phyloP scores from a whole-genome alignment of 257 asterid genomes.

The Ehretia macrophylla region DNA sequence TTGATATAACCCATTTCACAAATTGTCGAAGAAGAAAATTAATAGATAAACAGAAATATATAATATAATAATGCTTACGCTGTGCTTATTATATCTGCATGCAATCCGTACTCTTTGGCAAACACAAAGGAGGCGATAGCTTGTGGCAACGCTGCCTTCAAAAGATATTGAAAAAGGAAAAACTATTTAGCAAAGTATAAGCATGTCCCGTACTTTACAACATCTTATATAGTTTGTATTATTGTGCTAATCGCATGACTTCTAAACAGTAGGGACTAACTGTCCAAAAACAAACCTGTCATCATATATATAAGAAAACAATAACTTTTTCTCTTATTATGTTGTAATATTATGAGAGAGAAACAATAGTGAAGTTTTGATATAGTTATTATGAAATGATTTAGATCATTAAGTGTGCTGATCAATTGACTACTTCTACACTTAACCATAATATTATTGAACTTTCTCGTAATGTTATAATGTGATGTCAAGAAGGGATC shows the following conservation, averaged over 20 bases:
- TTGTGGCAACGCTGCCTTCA: conserved; percentile 70
- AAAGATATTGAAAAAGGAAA: not conserved
- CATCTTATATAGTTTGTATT: not conserved
- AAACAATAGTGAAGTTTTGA: too few species aligned
- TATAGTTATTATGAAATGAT: too few species aligned
- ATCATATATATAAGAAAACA: too few species aligned
- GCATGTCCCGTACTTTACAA: not conserved
- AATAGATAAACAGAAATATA: not conserved
- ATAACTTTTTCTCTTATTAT: too few species aligned
- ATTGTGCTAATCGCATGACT: not conserved
- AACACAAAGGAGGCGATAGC: conserved; percentile 60
- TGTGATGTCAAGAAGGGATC: too few species aligned
- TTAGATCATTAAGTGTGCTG: too few species aligned
- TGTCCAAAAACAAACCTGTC: too few species aligned
- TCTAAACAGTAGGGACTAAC: not conserved
- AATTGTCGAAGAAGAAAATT: not conserved
- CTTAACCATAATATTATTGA: too few species aligned
- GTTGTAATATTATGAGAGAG: too few species aligned
- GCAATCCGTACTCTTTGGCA: conserved; percentile 63
- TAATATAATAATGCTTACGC: conserved; percentile 30
- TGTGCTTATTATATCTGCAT: conserved; percentile 63
- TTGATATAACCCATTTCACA: too few species aligned
- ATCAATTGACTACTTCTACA: too few species aligned
- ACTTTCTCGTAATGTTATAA: too few species aligned
- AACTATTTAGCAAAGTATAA: not conserved